Conservation (phyloP, 495 filamentous ascomycete species). For the Daldinia loculata region DNA sequence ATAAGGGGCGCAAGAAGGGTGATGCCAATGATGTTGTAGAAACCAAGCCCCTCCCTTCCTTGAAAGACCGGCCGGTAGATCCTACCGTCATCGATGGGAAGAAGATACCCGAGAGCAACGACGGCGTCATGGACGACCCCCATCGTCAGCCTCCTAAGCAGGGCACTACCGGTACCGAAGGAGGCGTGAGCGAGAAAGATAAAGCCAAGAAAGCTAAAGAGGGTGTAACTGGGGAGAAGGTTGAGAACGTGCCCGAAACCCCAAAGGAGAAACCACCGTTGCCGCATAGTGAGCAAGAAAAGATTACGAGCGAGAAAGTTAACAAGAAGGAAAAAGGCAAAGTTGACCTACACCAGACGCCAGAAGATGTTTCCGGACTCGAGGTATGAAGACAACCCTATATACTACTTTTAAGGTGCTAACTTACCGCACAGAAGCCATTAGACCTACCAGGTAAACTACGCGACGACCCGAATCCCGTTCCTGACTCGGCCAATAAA, state of each 20-base stretch:
- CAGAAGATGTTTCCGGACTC: conserved; percentile 64
- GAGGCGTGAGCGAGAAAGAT: conserved; percentile 84
- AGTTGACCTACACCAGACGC: conserved; percentile 52
- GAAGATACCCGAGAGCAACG: conserved; percentile 77
- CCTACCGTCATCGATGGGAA: conserved; percentile 65
- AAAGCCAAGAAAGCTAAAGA: conserved; percentile 71
- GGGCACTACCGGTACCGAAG: conserved; percentile 86
- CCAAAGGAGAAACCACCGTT: conserved; percentile 86
- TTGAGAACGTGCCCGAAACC: conserved; percentile 77
- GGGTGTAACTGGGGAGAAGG: conserved; percentile 64
- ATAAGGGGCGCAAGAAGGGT: conserved; percentile 54
- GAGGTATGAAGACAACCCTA: conserved; percentile 63
- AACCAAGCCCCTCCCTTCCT: conserved; percentile 56
- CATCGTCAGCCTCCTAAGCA: conserved; percentile 75
- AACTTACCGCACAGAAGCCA: conserved; percentile 70
- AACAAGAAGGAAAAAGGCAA: conserved; percentile 50
- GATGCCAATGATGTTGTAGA: conserved; percentile 46
- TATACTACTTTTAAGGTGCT: neutral
- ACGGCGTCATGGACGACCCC: conserved; percentile 92
- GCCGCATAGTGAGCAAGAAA: conserved; percentile 79
- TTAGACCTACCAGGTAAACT: conserved; percentile 80
- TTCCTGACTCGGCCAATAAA: conserved; percentile 71
- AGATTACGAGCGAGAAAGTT: conserved; percentile 53
- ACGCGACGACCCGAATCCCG: conserved; percentile 78
- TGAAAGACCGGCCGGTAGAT: conserved; percentile 60